phyloP scores from a whole-genome alignment of 192 early-diverging fungal genomes.

The Diversispora epigaea region DNA sequence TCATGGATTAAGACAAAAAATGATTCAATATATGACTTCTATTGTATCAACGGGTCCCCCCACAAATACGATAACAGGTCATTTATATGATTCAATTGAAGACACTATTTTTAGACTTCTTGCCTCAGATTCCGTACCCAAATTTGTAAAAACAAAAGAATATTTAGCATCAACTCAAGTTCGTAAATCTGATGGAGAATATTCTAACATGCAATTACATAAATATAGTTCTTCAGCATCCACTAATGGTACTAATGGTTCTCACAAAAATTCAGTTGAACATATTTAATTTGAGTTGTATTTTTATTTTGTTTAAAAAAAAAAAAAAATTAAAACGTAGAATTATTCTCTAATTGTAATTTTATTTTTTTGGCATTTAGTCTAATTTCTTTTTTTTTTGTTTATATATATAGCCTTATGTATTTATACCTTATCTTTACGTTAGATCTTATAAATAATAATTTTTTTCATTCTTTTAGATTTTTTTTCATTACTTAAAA shows the following conservation, averaged over 20 bases:
- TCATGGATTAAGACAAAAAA: constrained; percentile 50
- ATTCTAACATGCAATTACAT: not conserved
- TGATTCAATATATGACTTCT: constrained; percentile 47
- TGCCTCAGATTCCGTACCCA: constrained; percentile 75
- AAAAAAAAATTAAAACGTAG: no score
- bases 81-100: constrained; percentile 61
- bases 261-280: no score
- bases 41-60: constrained; percentile 39
- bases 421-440: no score
- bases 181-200: not conserved
- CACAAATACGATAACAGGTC: constrained; percentile 19
- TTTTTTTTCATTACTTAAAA: no score
- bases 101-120: constrained; percentile 72
- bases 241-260: not conserved
- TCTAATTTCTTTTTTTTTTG: no score
- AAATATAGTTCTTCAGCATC: not conserved
- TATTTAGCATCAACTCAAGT: constrained; percentile 33
- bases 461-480: no score
- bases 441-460: no score
- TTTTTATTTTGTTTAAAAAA: no score
- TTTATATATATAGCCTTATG: no score
- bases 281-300: no score
- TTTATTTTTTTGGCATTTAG: no score
- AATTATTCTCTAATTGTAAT: no score
- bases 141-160: constrained; percentile 64